Evolutionary conservation across 78 protist species (phyloP), one percentile per base, ranked within the genome.

Genomic region (Speleostelium caveatum): DNA sequence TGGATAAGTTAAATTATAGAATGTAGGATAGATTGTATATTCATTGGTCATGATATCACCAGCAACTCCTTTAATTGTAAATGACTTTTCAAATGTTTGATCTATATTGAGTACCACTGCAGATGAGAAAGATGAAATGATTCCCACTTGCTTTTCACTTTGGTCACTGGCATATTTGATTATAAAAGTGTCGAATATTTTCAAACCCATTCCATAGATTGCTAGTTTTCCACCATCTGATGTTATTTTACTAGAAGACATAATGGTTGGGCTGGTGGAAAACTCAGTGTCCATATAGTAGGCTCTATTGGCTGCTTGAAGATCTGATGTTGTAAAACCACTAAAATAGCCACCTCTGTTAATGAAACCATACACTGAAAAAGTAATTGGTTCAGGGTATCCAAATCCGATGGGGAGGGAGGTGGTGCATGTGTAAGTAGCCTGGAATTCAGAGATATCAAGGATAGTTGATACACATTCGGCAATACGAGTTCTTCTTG

Each of bases 321-420:
- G 10, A 2, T 35, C 14, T 0, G 1, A 10, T 8, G 53, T 5
- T 38, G 73, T 36, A 12, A 35, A 65, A 35, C 73, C 73, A 36
- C 51, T 65, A 65, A 35, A 65, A 35, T 35, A 30, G 10, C 73
- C 73, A 21, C 51, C 51, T 36, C 36, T 65, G 36, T 65, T 65
- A 65, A 65, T 65, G 45, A 65, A 36, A 65, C 73, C 73, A 65
- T 65, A 65, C 10, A 65, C 55, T 65, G 73, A 65, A 24, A 65
- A 35, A 24, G 26, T 24, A 0, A 41, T 28, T n/a, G 12, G 24
- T 24, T 21, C 22, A n/a, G 74, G 74, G 19, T 45, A 45, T 17
- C 42, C 73, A 22, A 65, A 65, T 2, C 53, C 51, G 36, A 65
- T 19, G 32, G 73, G 73, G 17, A 65, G 1, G 5, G 32, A 16